Conservation (phyloP, 2,329 filamentous ascomycete genomes). For the Verticillium nonalfalfae region DNA sequence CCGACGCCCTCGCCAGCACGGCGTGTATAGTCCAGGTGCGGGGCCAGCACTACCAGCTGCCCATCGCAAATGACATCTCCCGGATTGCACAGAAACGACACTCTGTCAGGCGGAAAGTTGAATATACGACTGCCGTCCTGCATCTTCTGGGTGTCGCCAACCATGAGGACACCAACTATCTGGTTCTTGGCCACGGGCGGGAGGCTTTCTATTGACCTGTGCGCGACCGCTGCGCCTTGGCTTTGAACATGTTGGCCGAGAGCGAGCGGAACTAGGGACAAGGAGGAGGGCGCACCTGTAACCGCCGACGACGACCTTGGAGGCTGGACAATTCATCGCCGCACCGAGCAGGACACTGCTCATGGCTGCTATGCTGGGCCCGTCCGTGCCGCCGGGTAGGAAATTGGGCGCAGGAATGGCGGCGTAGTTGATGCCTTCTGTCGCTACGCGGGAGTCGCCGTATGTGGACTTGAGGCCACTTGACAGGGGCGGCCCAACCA, state of each 20-base stretch:
- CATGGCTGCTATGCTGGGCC: slow-evolving; percentile 22
- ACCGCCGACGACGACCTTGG: slow-evolving; percentile 26
- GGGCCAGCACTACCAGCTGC: slow-evolving; percentile 22
- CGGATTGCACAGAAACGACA: slow-evolving; percentile 30
- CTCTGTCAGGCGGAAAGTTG: slow-evolving; percentile 24
- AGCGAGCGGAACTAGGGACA: too few species aligned
- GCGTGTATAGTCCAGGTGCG: slow-evolving; percentile 28
- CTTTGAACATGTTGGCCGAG: slow-evolving; percentile 9
- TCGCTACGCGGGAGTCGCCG: slow-evolving; percentile 12
- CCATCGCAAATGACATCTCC: slow-evolving; percentile 29
- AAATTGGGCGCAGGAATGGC: slow-evolving; percentile 24
- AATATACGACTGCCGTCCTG: slow-evolving; percentile 27
- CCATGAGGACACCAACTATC: slow-evolving; percentile 14
- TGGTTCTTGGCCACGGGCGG: slow-evolving; percentile 8
- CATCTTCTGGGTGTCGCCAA: slow-evolving; percentile 14
- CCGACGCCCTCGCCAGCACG: slow-evolving; percentile 22
- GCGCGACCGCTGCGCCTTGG: slow-evolving; percentile 22
- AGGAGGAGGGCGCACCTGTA: slow-evolving; percentile 18
- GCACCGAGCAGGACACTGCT: slow-evolving; percentile 23
- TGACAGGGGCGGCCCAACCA: slow-evolving; percentile 11
- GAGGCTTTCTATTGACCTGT: slow-evolving; percentile 16
- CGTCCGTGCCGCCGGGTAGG: slow-evolving; percentile 20
- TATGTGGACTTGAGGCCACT: slow-evolving; percentile 10
- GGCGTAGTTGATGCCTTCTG: slow-evolving; percentile 23
- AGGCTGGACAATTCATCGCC: slow-evolving; percentile 24